Conservation (phyloP, 2,329 filamentous ascomycete species). For the Aspergillus sergii region DNA sequence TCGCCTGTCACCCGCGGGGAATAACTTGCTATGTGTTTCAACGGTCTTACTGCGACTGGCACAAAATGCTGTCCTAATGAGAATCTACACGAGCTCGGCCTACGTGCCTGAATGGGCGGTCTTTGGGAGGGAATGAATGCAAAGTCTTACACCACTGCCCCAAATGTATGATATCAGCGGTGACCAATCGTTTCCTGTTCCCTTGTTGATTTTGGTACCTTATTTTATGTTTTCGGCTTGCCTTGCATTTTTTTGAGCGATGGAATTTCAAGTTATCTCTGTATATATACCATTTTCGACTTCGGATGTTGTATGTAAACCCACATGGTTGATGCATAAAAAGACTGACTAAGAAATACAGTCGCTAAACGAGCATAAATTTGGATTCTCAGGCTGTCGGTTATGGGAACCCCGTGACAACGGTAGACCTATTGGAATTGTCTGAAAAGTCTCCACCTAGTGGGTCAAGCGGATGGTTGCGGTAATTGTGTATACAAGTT, state of each 20-base stretch:
- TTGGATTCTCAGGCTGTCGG: neutral
- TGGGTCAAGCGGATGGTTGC: neutral
- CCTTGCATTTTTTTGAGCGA: neutral
- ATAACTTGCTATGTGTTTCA: neutral
- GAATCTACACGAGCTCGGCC: neutral
- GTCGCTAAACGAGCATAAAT: neutral
- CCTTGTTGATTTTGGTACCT: neutral
- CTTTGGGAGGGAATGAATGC: neutral
- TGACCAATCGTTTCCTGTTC: neutral
- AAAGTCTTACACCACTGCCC: neutral
- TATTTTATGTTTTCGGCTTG: neutral
- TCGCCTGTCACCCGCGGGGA: neutral
- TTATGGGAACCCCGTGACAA: neutral
- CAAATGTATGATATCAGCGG: neutral
- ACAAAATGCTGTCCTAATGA: neutral
- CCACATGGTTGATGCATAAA: neutral
- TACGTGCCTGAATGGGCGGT: neutral
- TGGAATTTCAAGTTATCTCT: neutral
- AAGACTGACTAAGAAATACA: neutral
- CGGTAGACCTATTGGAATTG: neutral
- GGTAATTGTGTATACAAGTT: accelerated
- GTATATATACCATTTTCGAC: neutral
- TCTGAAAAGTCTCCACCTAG: neutral
- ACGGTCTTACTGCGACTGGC: neutral
- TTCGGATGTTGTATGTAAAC: neutral